Conservation (phyloP, 2,329 filamentous ascomycete species). For the Cercospora zeina region DNA sequence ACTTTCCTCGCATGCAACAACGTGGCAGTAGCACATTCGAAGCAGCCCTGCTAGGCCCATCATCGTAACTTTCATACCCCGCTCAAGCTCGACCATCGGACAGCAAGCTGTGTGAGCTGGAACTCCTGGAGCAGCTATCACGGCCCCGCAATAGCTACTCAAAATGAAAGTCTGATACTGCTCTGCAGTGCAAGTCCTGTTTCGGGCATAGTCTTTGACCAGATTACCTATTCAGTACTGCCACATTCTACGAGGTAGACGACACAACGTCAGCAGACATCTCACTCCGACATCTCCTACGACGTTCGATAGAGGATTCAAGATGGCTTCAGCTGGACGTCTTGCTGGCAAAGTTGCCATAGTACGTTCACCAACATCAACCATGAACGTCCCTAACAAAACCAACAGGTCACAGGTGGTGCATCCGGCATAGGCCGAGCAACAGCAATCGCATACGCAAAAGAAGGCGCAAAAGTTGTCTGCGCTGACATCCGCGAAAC, state of each 20-base stretch:
- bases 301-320: background rate
- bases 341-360: conserved; percentile 37
- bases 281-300: background rate
- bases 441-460: conserved; percentile 32
- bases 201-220: background rate
- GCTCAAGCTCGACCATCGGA: background rate
- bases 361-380: conserved; percentile 12
- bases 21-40: background rate
- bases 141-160: background rate
- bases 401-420: conserved; percentile 32
- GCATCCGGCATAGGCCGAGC: conserved; percentile 36
- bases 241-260: background rate
- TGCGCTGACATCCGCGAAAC: conserved; percentile 35
- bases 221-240: background rate
- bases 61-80: background rate
- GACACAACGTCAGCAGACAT: background rate
- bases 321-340: conserved; percentile 25
- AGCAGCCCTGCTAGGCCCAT: background rate
- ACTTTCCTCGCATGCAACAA: background rate
- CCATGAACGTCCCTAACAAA: background rate
- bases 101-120: background rate
- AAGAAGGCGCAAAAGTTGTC: conserved; percentile 35
- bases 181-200: background rate
- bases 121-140: background rate
- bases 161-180: background rate